These are phyloP conservation scores for Holtermanniella nyarrowii DNA, from an alignment of 768 basidiomycete species.

Conservation along the genomic window DNA sequence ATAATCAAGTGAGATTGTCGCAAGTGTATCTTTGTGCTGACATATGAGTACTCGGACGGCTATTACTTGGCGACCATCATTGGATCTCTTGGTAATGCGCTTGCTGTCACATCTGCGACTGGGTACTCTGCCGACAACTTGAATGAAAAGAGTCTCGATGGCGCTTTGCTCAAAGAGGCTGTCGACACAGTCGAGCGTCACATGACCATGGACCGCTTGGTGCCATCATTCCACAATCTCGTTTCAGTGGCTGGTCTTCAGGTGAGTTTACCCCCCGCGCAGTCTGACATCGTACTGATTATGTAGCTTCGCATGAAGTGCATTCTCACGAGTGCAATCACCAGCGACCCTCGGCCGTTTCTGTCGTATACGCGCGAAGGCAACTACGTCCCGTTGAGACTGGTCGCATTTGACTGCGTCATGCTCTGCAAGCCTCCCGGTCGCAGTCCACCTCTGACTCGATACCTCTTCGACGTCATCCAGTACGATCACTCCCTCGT, in stretches of 20 bases:
- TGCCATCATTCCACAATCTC: constrained; percentile 87
- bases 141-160: constrained; percentile 6
- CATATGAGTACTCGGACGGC: constrained; percentile 72
- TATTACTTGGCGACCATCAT: constrained; percentile 82
- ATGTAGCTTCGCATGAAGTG: constrained; percentile 15
- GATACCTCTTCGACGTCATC: constrained; percentile 78
- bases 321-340: constrained; percentile 15
- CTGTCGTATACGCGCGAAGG: constrained; percentile 88
- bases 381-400: constrained; percentile 80
- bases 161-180: constrained; percentile 57
- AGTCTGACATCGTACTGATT: not conserved
- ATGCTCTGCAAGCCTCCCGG: constrained; percentile 71
- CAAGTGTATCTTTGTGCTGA: not conserved
- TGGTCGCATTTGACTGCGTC: constrained; percentile 87
- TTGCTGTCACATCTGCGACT: constrained; percentile 53
- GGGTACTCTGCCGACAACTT: constrained; percentile 3
- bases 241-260: constrained; percentile 84
- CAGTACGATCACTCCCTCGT: constrained; percentile 71
- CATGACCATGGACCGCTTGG: constrained; percentile 86
- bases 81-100: constrained; percentile 66
- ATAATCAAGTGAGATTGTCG: constrained; percentile 58
- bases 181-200: constrained; percentile 78
- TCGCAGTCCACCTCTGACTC: constrained; percentile 66
- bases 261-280: constrained; percentile 49
- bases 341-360: constrained; percentile 46